Evolutionary conservation across 768 basidiomycete species (phyloP), one percentile per base, ranked within the genome.

Genomic region (Jaapia argillacea): DNA sequence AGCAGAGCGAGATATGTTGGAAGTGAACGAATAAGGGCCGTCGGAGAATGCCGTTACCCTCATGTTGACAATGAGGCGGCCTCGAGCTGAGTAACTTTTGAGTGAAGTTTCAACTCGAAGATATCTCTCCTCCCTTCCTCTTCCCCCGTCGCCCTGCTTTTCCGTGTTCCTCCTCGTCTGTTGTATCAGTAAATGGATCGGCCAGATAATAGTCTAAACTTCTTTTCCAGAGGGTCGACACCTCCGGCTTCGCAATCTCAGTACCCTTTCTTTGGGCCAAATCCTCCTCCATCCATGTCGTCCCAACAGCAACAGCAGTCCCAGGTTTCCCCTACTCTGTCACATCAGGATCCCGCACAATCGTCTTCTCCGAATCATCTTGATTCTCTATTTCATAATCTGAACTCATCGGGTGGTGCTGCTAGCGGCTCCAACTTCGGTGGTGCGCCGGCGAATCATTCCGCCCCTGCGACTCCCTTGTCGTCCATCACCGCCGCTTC

Each of bases 381-480:
- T 53, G 83, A 85, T 49, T 72, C 78, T 41, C 70, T 87, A 18
- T 82, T 85, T 53, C 74, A 80, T 51, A 69, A 72, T 45, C 58
- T 81, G 36, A 64, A 38, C 37, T 7, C 10, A 6, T 7, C 37
- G 10, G 10, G 10, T 10, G 28, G 10, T 33, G 28, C 10, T 21
- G 37, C 13, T 7, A 38, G 21, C 37, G 37, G 37, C 7, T 10
- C 20, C 7, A 7, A 7, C 7, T 38, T 13, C 37, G 37, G 10
- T 13, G 13, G 61, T 37, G 49, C 56, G 18, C 51, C 70, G 27
- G 51, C 49, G 35, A 45, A 50, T 41, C 61, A 62, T 58, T 63
- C 70, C 54, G 67, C 70, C 50, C 64, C 68, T 55, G 55, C 63
- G 52, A 58, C 80, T 6, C 59, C 60, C 23, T 58, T 65, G 44